phyloP scores from a whole-genome alignment of 805 yeast species.

The Yamadazyma ubonensis region DNA sequence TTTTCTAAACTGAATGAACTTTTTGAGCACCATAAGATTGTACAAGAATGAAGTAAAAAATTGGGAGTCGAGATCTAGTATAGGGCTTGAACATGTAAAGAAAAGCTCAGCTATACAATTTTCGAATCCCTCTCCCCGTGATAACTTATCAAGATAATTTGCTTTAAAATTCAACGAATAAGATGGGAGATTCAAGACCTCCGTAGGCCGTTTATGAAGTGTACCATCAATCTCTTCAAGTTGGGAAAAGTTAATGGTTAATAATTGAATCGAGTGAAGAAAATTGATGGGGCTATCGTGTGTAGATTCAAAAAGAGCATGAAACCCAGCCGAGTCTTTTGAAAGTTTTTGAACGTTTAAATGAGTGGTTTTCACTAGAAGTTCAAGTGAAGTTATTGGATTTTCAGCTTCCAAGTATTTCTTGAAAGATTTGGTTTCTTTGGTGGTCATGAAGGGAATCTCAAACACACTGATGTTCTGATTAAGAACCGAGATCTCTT shows the following conservation, averaged over 20 bases:
- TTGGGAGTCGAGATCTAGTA: slow-evolving; percentile 34
- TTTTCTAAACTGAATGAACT: slow-evolving; percentile 23
- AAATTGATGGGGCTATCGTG: slow-evolving; percentile 35
- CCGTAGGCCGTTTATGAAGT: slow-evolving; percentile 14
- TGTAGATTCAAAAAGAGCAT: slow-evolving; percentile 31
- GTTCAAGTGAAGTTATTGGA: slow-evolving; percentile 24
- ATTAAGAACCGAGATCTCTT: slow-evolving; percentile 26
- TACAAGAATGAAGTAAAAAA: slow-evolving; percentile 33
- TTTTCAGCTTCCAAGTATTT: slow-evolving; percentile 20
- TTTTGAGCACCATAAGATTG: slow-evolving; percentile 30
- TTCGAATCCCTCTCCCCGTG: slow-evolving; percentile 36
- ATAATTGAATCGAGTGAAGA: slow-evolving; percentile 31
- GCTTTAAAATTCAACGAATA: slow-evolving; percentile 34
- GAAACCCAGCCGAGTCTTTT: slow-evolving; percentile 37
- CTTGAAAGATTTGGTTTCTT: slow-evolving; percentile 20
- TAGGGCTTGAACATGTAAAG: slow-evolving; percentile 38
- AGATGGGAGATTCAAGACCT: slow-evolving; percentile 29
- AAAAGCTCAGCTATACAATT: slow-evolving; percentile 38
- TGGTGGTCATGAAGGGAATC: slow-evolving; percentile 31
- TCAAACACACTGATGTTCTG: slow-evolving; percentile 27
- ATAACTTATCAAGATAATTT: slow-evolving; percentile 32
- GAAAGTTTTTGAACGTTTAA: slow-evolving; percentile 24
- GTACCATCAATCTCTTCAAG: slow-evolving; percentile 23
- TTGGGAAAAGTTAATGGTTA: slow-evolving; percentile 25
- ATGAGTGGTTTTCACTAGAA: slow-evolving; percentile 25